phyloP scores from a whole-genome alignment of 805 yeast genomes.

The Starmerella floris region DNA sequence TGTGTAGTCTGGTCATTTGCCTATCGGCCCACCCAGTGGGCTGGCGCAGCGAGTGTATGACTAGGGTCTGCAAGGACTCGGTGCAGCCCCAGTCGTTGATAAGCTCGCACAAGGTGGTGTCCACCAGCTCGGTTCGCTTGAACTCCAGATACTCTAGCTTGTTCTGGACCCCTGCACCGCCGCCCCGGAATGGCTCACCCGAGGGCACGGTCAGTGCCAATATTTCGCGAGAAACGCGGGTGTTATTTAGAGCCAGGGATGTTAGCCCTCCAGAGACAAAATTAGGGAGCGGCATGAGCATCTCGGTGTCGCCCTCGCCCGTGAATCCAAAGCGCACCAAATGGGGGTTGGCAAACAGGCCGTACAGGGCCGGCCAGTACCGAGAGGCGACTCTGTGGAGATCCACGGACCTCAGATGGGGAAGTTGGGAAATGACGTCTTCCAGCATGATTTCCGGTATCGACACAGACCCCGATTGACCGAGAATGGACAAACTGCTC shows the following conservation, averaged over 20 bases:
- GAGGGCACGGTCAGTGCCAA: constrained; percentile 3
- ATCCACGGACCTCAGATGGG: constrained; percentile 6
- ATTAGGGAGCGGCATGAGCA: constrained; percentile 8
- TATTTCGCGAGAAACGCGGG: background rate
- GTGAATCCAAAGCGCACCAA: constrained; percentile 18
- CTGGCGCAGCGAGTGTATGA: constrained; percentile 9
- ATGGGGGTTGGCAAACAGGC: constrained; percentile 6
- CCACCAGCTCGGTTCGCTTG: constrained; percentile 10
- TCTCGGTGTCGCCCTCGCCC: background rate
- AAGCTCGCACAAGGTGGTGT: constrained; percentile 8
- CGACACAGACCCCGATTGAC: constrained; percentile 3
- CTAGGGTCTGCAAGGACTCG: constrained; percentile 13
- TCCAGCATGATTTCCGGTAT: constrained; percentile 2
- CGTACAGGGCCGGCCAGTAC: constrained; percentile 12
- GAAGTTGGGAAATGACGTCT: constrained; percentile 2
- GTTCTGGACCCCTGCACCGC: background rate
- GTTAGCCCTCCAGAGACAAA: constrained; percentile 6
- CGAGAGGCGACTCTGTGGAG: constrained; percentile 12
- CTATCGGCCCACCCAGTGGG: background rate
- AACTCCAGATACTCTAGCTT: constrained; percentile 16
- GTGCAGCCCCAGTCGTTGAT: constrained; percentile 12
- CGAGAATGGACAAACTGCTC: constrained; percentile 4
- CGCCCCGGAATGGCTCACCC: constrained; percentile 5
- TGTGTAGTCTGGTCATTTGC: constrained; percentile 5
- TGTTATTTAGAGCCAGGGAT: constrained; percentile 15